Conservation (phyloP, 345 rosid species). For the Syzygium aromaticum region DNA sequence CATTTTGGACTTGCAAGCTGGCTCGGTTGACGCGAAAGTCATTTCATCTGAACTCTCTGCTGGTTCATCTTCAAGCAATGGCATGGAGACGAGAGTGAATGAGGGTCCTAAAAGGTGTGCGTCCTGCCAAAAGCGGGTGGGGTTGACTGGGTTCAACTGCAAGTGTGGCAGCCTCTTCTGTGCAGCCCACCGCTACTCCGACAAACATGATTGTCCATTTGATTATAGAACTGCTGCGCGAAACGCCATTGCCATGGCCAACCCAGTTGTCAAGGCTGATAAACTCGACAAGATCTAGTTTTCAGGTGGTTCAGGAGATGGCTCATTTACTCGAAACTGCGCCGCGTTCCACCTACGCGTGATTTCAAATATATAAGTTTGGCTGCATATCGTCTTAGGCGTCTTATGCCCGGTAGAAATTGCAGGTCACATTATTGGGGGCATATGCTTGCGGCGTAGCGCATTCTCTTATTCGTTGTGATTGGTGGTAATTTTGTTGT, state of each 20-base stretch:
- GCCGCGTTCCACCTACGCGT: neutral
- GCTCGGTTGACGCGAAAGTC: slow-evolving; percentile 9
- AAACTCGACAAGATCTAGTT: slow-evolving; percentile 56
- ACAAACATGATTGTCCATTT: slow-evolving; percentile 56
- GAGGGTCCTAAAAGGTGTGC: slow-evolving; percentile 48
- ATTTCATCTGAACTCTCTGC: slow-evolving; percentile 8
- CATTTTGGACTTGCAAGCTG: slow-evolving; percentile 10
- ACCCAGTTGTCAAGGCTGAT: slow-evolving; percentile 51
- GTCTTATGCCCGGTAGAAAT: slow-evolving; percentile 7
- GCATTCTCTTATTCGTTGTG: slow-evolving; percentile 9
- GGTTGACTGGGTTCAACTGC: slow-evolving; percentile 57
- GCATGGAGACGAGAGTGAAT: slow-evolving; percentile 12
- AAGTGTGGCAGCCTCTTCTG: slow-evolving; percentile 61
- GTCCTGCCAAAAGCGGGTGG: slow-evolving; percentile 49
- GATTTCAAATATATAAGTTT: slow-evolving; percentile 3
- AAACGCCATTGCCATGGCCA: slow-evolving; percentile 52
- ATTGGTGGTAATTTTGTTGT: slow-evolving; percentile 15
- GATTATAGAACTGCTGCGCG: slow-evolving; percentile 50
- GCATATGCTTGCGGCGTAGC: slow-evolving; percentile 15
- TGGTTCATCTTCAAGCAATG: slow-evolving; percentile 2
- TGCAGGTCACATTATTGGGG: slow-evolving; percentile 14
- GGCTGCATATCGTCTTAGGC: slow-evolving; percentile 20
- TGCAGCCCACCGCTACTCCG: slow-evolving; percentile 60
- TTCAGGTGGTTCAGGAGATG: slow-evolving; percentile 1
- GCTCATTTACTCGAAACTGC: slow-evolving; percentile 3